These are phyloP conservation scores for Crucihimalaya himalaica DNA, from an alignment of 345 rosid genomes.

Conservation along the genomic window DNA sequence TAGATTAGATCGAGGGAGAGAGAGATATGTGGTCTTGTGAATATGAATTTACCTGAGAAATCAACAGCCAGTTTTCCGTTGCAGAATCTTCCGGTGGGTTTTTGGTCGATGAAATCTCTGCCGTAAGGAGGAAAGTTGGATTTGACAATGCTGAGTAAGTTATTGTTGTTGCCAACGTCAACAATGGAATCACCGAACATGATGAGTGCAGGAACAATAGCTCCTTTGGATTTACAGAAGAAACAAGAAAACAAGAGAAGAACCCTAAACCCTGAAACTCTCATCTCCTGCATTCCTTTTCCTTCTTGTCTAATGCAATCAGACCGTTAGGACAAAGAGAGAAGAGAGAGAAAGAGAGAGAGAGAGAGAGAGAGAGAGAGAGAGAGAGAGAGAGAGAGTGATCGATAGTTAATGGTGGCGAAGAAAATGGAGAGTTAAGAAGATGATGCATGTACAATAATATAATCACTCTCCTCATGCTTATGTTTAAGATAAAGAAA, in stretches of 20 bases:
- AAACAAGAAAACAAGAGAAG: slow-evolving; percentile 32
- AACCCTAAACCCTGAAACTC: slow-evolving; percentile 22
- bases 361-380: background rate
- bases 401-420: background rate
- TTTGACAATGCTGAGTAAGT: slow-evolving; percentile 59
- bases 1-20: slow-evolving; percentile 5
- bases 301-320: slow-evolving; percentile 20
- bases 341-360: background rate
- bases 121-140: slow-evolving; percentile 95
- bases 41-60: slow-evolving; percentile 56
- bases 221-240: slow-evolving; percentile 42
- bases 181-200: slow-evolving; percentile 90
- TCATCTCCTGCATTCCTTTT: slow-evolving; percentile 22
- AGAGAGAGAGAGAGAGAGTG: background rate
- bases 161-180: slow-evolving; percentile 90
- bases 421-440: slow-evolving; percentile 28
- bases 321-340: background rate
- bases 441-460: slow-evolving; percentile 27
- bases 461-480: slow-evolving; percentile 23
- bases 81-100: slow-evolving; percentile 88
- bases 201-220: slow-evolving; percentile 77
- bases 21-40: background rate
- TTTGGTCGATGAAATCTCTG: slow-evolving; percentile 71
- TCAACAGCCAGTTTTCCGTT: slow-evolving; percentile 85
- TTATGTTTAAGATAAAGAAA: slow-evolving; percentile 23